Base-by-base conservation (phyloP, 305 asterid genomes). In the Striga hermonthica region DNA sequence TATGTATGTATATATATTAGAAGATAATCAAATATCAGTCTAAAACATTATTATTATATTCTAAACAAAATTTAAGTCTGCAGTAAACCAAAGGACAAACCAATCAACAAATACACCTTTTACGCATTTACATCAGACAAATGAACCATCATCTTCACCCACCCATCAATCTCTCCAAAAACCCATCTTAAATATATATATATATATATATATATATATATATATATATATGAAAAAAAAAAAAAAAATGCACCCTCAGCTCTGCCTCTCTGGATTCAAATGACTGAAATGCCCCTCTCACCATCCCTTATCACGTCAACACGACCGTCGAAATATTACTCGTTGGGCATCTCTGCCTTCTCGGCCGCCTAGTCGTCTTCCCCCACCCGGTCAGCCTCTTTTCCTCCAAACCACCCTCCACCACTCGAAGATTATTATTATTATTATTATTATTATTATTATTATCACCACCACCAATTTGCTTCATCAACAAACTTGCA, bases 311-410 rank as follows among this genome's bases (percentile, higher is more conserved):
- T 78, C 71, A 85, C 47, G 85, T 80, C 62, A 79, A 80, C 52
- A 74, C 65, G 4, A 77, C 75, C 61, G 89, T 38, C 43, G 81
- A 71, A 75, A 80, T 75, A 81, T 83, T 87, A 70, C 95, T 95
- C 53, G 85, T 77, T 47, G 88, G 91, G 78, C 88, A 90, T 68
- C 99, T 80, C 58, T 90, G 97, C 28, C 97, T 72, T 4, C 95
- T 85, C 16, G 97, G 96, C 59, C 99, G 90, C 64, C 99, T 85
- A 35, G 97, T 81, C 35, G 95, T 93, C 79, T 93, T 93, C 44
- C 97, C 99, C 99, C 99, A 93, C 14, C 99, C 95, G 0, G 91
- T 87, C 62, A 93, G 74, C 75, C 91, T 90, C 71, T 82, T 72
- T 6, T 93, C 96, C 79, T 90, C 96, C 84, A 87, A 68, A 7